These are phyloP conservation scores for Pterocarpus santalinus DNA, from an alignment of 306 rosid species.

Conservation along the genomic window DNA sequence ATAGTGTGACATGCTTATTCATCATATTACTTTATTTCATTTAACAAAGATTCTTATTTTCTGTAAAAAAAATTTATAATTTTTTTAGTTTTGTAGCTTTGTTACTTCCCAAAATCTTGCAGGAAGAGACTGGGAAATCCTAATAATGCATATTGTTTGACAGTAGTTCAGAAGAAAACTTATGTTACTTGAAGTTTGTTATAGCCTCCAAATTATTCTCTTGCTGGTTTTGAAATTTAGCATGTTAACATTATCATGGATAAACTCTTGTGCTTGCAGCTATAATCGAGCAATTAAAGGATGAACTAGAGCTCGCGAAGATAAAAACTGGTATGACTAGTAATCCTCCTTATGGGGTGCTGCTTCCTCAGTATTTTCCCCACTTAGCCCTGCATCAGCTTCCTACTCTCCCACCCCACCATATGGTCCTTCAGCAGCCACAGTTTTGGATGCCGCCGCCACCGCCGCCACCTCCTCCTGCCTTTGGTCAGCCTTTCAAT, in stretches of 20 bases:
- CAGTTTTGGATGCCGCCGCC: neutral
- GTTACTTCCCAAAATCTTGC: too few species aligned
- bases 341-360: constrained; percentile 43
- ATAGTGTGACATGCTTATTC: too few species aligned
- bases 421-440: constrained; percentile 46
- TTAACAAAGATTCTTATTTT: too few species aligned
- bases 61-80: too few species aligned
- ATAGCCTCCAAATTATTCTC: too few species aligned
- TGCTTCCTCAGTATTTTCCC: constrained; percentile 50
- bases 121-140: too few species aligned
- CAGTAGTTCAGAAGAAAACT: too few species aligned
- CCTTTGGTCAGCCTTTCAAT: too few species aligned
- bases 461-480: neutral
- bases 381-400: constrained; percentile 47
- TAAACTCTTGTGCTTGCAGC: constrained; percentile 48
- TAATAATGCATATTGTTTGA: too few species aligned
- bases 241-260: neutral
- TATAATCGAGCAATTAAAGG: constrained; percentile 52
- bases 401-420: constrained; percentile 45
- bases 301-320: constrained; percentile 57
- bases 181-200: too few species aligned
- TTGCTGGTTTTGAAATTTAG: neutral
- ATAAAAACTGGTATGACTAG: constrained; percentile 47
- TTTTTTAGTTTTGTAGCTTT: neutral
- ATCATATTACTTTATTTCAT: too few species aligned